Percentiles rank a stretch among this genome's conserved stretches.
Conservation (phyloP, 148 eudicot genomes). For the Amaranthus cruentus region DNA sequence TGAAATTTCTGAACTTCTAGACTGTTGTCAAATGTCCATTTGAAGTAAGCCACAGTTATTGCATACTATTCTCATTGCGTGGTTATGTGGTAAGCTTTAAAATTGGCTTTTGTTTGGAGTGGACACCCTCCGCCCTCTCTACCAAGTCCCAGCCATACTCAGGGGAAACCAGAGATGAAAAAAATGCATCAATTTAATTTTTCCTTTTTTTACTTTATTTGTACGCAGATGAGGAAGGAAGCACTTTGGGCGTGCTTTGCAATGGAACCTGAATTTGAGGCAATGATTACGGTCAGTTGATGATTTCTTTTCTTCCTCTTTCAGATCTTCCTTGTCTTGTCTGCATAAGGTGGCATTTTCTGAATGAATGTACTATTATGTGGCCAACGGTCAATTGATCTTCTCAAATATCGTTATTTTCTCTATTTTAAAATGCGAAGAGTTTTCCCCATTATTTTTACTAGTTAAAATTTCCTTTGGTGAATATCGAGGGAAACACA, state of each 20-base stretch:
- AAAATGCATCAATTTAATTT: neutral
- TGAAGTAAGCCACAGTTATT: no score
- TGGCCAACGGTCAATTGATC: neutral
- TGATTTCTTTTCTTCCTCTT: neutral
- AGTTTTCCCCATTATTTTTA: neutral
- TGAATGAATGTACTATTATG: neutral
- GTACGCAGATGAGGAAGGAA: constrained; percentile 88
- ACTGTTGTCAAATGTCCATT: neutral
- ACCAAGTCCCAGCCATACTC: no score
- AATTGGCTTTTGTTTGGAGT: neutral
- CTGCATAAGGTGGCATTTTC: neutral
- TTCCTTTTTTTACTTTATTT: neutral
- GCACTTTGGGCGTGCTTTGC: constrained; percentile 99
- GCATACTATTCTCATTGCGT: neutral
- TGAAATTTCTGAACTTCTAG: neutral
- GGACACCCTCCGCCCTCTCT: neutral
- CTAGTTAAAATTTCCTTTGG: no score
- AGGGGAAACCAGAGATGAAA: neutral
- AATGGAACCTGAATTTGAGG: constrained; percentile 77
- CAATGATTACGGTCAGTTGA: constrained; percentile 78
- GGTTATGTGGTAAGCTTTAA: neutral
- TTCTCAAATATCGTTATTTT: neutral
- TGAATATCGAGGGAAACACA: no score
- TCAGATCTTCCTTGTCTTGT: neutral
- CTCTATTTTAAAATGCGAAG: neutral